Base-by-base conservation (phyloP, 1,284 basidiomycete genomes). In the Fomitopsis schrenkii region DNA sequence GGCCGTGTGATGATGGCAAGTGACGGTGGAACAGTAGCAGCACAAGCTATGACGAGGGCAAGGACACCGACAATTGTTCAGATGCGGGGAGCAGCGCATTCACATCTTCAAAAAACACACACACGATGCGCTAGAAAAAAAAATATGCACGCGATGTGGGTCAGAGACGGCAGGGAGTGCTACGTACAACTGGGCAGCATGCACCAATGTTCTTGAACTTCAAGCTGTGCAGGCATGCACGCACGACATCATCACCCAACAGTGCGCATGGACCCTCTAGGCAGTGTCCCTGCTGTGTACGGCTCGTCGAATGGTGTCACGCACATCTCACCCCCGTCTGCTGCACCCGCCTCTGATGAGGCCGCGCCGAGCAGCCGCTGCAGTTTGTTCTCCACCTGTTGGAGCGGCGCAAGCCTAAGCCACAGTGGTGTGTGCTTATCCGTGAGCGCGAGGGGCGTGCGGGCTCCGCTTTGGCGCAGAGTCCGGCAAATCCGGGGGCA, bases 211-310 rank as follows among this genome's bases (percentile, higher is more conserved):
- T 68, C 65, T 77, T 74, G 64, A 77, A 70, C 8, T 64, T 65
- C 54, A 78, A 64, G 28, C 63, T 63, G 64, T 77, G 72, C 40
- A 91, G 75, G 14, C 90, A 84, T 55, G 89, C 86, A 33, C 89
- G 83, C 52, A 91, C 80, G 45, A 91, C 82, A 68, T 91, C 89
- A 57, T 85, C 80, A 66, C 91, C 90, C 5, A 81, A 85, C 0
- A 90, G 88, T 63, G 83, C 79, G 68, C 90, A 46, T 9, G 22
- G 45, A 19, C 22, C 45, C 3, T 17, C n/a, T n/a, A n/a, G n/a
- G n/a, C 19, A 4, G 62, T 54, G 26, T 57, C 62, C 26, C 48
- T 33, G 54, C 58, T 38, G 45, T 48, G 41, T 48, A 42, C 22
- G 59, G 7, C 26, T 46, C 57, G 57, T 70, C 71, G 62, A 66